Base-by-base conservation (phyloP, 495 filamentous ascomycete genomes). In the Aspergillus homomorphus region DNA sequence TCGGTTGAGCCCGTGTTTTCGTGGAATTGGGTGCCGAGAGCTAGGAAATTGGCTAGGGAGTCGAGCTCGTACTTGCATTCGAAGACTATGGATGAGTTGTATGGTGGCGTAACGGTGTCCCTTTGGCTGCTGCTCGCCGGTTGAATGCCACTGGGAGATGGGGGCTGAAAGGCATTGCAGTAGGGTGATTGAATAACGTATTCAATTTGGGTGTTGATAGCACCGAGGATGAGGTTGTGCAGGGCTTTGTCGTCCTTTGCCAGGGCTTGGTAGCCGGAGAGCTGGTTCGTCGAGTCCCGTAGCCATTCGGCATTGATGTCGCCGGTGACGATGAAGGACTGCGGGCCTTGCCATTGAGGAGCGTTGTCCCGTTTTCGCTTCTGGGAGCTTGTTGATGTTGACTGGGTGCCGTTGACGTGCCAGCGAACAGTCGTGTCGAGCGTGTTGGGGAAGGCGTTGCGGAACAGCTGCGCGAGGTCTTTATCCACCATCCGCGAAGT, bases 31-130 rank as follows among this genome's bases (percentile, higher is more conserved):
- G 93, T 96, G 1, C 81, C 84, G 42, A 99, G 74, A 4, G 88
- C 81, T 14, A 99, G 84, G 73, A 99, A 99, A 68, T 91, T 84
- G 3, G 92, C 94, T 0, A 99, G 81, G 1, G 92, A 97, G 71
- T 99, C 94, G 6, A 99, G 83, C 74, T 99, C 94, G 73, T 97
- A 99, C 73, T 99, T 99, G 82, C 94, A 99, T 70, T 99, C 94
- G 65, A 94, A 99, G 10, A 99, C 94, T 51, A 84, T 82, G 0
- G 82, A 82, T 7, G 86, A 87, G 64, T 96, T 90, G 66, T 94
- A 97, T 2, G 77, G 77, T 1, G 94, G 94, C 65, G 96, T 90
- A 0, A 99, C 94, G 15, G 66, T 74, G 65, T 99, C 94, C 24
- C 86, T 81, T 62, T 95, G 88, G 1, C 89, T 88, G 63, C 89